Evolutionary conservation across 306 rosid genomes (phyloP).

Genomic region (Lathyrus aphaca): DNA sequence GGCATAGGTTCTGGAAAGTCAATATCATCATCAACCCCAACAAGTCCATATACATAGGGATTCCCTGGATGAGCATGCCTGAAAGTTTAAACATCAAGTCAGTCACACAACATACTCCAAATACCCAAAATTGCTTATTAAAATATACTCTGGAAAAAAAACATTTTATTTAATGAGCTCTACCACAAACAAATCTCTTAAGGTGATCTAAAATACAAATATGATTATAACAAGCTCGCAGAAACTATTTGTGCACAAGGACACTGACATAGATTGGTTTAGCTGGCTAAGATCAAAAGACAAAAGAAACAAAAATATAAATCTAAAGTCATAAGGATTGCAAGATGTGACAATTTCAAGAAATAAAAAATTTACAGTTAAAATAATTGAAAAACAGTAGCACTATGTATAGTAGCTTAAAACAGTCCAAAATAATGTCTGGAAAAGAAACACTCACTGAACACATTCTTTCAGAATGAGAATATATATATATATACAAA

Average conservation of each 20-base stretch:
- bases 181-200: not conserved
- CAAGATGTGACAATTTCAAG: not conserved
- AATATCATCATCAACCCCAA: conserved; percentile 83
- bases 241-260: not conserved
- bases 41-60: conserved; percentile 97
- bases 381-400: not conserved
- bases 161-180: conserved; percentile 18
- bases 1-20: conserved; percentile 99
- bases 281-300: conserved; percentile 4
- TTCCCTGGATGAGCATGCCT: conserved; percentile 99
- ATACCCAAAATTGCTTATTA: conserved; percentile 9
- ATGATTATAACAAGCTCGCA: not conserved
- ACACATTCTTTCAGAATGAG: not conserved
- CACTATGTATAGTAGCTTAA: conserved; percentile 4
- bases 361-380: not conserved
- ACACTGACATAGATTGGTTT: not conserved
- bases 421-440: not conserved
- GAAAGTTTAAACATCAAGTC: conserved; percentile 36
- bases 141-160: not conserved
- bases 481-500: too few species aligned
- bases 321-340: not conserved
- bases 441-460: not conserved
- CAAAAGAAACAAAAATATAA: not conserved
- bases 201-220: conserved; percentile 11
- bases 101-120: not conserved